A percentile compares a stretch with the other conserved stretches of the same genome.
Evolutionary conservation across 345 rosid genomes (phyloP).

Genomic region (Streptanthus diversifolius): DNA sequence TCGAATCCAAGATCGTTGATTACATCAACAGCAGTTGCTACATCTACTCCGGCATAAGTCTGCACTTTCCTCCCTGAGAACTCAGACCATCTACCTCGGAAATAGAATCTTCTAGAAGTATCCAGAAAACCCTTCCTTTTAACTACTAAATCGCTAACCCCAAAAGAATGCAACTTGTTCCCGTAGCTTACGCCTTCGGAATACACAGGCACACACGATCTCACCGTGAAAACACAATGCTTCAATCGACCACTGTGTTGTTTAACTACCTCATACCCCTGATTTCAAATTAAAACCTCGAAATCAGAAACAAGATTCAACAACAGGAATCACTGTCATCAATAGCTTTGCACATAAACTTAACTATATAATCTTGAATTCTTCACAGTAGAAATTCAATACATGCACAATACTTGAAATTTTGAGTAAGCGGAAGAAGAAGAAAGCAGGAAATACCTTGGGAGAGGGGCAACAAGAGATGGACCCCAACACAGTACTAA

Average conservation of each 20-base stretch:
- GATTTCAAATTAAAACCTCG: conserved; percentile 28
- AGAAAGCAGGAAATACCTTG: conserved; percentile 39
- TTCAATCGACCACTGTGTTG: conserved; percentile 30
- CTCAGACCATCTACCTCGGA: conserved; percentile 32
- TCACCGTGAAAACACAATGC: conserved; percentile 37
- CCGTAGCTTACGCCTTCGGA: conserved; percentile 29
- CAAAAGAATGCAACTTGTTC: conserved; percentile 34
- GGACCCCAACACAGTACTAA: conserved; percentile 53
- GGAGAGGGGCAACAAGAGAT: conserved; percentile 45
- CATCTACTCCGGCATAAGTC: conserved; percentile 53
- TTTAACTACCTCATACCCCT: conserved; percentile 51
- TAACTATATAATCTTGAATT: background rate
- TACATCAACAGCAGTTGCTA: conserved; percentile 79
- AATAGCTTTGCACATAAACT: background rate
- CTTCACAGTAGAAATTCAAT: background rate
- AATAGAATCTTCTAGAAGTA: conserved; percentile 35
- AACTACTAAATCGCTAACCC: conserved; percentile 31
- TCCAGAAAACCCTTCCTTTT: conserved; percentile 31
- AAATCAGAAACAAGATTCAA: conserved; percentile 6
- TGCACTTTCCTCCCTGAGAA: conserved; percentile 38
- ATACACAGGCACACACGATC: conserved; percentile 17
- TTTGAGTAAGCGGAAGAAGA: background rate
- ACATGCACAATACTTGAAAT: background rate
- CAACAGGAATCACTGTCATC: conserved; percentile 9
- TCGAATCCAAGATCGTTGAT: conserved; percentile 93